phyloP scores from a whole-genome alignment of 2,329 filamentous ascomycete species.

The Penicillium sp. region DNA sequence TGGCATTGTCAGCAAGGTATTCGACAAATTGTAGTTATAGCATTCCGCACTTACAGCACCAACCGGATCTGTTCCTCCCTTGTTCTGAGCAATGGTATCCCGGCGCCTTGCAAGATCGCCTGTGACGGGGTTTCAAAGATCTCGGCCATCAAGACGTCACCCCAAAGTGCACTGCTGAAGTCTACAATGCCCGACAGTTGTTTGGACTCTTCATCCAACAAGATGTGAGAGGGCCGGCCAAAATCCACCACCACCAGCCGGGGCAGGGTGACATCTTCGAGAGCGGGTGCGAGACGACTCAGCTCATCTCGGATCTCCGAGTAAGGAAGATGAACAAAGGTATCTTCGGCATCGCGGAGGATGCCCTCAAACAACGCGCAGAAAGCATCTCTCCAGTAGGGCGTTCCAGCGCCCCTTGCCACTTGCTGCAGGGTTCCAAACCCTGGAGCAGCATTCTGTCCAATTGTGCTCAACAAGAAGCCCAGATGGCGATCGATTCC shows the following conservation, averaged over 20 bases:
- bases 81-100: conserved; percentile 23
- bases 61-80: conserved; percentile 32
- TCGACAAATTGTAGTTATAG: too few relatives aligned
- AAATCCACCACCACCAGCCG: conserved; percentile 54
- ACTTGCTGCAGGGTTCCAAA: conserved; percentile 56
- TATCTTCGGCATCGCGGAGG: conserved; percentile 60
- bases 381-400: conserved; percentile 58
- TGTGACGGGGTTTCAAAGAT: conserved; percentile 45
- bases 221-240: conserved; percentile 51
- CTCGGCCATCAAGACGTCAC: conserved; percentile 57
- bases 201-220: conserved; percentile 52
- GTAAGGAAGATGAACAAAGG: conserved; percentile 59
- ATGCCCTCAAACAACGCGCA: conserved; percentile 53
- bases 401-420: conserved; percentile 45
- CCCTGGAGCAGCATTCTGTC: conserved; percentile 46
- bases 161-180: conserved; percentile 57
- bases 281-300: conserved; percentile 43
- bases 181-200: conserved; percentile 54
- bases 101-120: conserved; percentile 41
- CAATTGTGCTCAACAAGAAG: conserved; percentile 43
- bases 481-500: conserved; percentile 40
- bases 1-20: neutral
- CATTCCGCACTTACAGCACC: conserved; percentile 33
- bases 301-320: conserved; percentile 54
- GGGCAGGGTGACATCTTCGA: conserved; percentile 55